A percentile compares a stretch with the other conserved stretches of the same genome.
Evolutionary conservation across 2,329 filamentous ascomycete genomes (phyloP).

Genomic region (Claviceps cyperi): DNA sequence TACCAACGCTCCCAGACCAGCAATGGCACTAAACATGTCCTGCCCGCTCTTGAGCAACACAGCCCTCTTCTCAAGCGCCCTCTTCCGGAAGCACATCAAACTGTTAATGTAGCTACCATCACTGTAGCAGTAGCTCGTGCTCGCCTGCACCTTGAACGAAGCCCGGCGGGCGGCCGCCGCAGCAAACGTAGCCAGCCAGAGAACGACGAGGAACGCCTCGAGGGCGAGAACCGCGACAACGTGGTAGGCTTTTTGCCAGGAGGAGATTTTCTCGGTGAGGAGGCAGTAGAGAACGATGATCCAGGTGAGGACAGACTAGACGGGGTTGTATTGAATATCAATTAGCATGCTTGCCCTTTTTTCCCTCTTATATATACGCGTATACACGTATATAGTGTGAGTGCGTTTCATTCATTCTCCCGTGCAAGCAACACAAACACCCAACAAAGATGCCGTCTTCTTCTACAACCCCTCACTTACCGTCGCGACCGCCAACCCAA

Average conservation of each 20-base stretch:
- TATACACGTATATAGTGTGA: no score
- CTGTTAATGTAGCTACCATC: conserved; percentile 28
- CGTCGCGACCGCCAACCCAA: conserved; percentile 26
- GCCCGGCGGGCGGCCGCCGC: conserved; percentile 26
- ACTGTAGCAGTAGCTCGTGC: conserved; percentile 17
- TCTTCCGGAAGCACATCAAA: conserved; percentile 20
- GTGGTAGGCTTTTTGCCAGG: conserved; percentile 24
- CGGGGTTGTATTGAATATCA: conserved; percentile 1
- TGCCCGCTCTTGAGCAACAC: conserved; percentile 22
- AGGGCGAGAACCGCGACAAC: conserved; percentile 29
- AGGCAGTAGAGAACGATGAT: conserved; percentile 26
- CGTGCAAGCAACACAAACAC: no score
- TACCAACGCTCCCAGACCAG: conserved; percentile 29
- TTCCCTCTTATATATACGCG: neutral
- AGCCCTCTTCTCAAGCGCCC: conserved; percentile 12
- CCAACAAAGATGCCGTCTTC: neutral
- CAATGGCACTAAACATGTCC: conserved; percentile 23
- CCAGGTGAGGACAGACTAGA: conserved; percentile 31
- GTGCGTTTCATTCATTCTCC: no score
- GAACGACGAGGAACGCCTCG: conserved; percentile 28
- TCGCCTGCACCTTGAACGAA: conserved; percentile 18
- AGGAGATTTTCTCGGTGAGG: conserved; percentile 24
- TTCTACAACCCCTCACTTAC: conserved; percentile 19
- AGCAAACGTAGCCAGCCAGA: conserved; percentile 32
- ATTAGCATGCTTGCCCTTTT: neutral